Base-by-base conservation (phyloP, 345 rosid genomes). In the Populus ilicifolia region DNA sequence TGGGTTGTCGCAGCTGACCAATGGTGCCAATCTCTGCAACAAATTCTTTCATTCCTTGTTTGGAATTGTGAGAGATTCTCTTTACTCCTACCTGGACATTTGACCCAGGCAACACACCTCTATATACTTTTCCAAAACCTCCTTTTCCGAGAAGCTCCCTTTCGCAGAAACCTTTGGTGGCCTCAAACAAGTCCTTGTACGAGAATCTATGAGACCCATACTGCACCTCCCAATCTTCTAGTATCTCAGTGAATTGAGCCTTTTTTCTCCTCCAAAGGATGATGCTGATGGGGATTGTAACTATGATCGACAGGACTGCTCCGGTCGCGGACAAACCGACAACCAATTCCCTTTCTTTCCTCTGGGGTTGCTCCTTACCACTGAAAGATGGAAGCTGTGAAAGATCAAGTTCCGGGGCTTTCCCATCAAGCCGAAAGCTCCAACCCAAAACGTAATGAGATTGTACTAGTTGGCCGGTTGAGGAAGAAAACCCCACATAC, bases 31-130 rank as follows among this genome's bases (percentile, higher is more conserved):
- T 77, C 68, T 77, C 74, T 33, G 79, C 74, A 20, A 77, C 74
- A 21, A 77, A 77, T 29, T 77, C 79, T 64, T 70, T 69, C 74
- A 77, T 69, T 43, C 79, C 79, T 56, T 77, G 79, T 46, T 62
- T 56, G 20, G 74, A 77, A 56, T 77, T 62, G 43, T 77, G 79
- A 17, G 73, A 76, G 23, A 77, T 43, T 36, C 43, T 56, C 61
- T 77, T 76, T 0, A 77, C 79, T 27, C 74, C 74, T 62, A 77
- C 38, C 36, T 59, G 52, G 18, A 59, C 21, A 30, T 56, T 69
- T 9, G 79, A 77, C 4, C 17, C 14, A 5, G 69, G 79, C 18
- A 77, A 39, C n/a, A 77, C 54, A 8, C 79, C 79, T 69, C 68
- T 23, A 14, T 77, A 69, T 13, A 77, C 79, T 25, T 50, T 63